Evolutionary conservation across 2,329 filamentous ascomycete genomes (phyloP), one percentile per base, ranked within the genome.

Genomic region (Fusarium sp.): DNA sequence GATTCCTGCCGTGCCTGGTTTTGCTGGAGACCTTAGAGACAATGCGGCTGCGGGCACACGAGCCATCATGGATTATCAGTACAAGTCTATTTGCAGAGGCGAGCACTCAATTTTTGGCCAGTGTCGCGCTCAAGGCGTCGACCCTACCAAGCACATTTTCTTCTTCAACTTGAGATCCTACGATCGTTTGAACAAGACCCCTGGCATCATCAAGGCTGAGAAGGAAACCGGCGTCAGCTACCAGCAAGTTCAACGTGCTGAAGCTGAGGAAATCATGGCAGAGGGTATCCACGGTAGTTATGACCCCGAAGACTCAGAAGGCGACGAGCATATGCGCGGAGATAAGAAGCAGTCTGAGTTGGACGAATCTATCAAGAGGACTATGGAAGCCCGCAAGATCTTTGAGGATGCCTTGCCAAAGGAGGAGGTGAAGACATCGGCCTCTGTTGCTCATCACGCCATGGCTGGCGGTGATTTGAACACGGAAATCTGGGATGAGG

Each of bases 21-120:
- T 99, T 77, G 95, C 96, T 0, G 96, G 96, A 53, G 96, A 98
- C 79, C 87, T 99, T 33, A 87, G 95, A 65, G 91, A 95, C 14
- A 91, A 94, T 76, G 94, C 93, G 22, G 96, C 96, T 0, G 90
- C 90, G 1, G 96, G 96, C 11, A 98, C 96, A 0, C 85, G 94
- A 57, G 96, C 95, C 12, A 99, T 98, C 78, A 98, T 99, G 94
- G 95, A 98, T 80, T 98, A 98, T 79, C 96, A 98, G 80, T 99
- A 96, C 87, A 97, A 97, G 83, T 97, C 94, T 0, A 97, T 99
- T 74, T 94, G 93, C 79, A 92, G 96, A 51, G 96, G 96, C 7
- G 92, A 97, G 72, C 87, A 98, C 80, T 98, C 94, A 6, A 98
- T 99, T 61, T 96, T 93, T 76, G 94, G 90, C 42, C 92, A 93